phyloP scores from a whole-genome alignment of 345 rosid species.

The Citrus inodora region DNA sequence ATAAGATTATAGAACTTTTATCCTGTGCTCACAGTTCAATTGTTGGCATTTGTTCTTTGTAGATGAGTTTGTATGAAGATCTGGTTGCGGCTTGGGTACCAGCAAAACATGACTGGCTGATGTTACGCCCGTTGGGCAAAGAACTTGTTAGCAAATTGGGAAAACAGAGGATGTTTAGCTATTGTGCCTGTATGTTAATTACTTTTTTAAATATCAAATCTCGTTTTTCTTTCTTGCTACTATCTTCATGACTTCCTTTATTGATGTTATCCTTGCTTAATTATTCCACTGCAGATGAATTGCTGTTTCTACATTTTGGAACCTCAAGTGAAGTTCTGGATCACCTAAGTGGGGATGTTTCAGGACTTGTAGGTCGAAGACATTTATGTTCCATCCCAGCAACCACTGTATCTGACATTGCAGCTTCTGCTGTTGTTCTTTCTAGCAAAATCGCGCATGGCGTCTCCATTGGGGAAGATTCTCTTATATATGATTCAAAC shows the following conservation, averaged over 20 bases:
- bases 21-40: background rate
- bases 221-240: background rate
- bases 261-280: constrained; percentile 9
- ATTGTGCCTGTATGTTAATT: constrained; percentile 68
- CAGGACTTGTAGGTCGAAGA: constrained; percentile 84
- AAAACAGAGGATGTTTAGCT: constrained; percentile 72
- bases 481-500: constrained; percentile 77
- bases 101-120: constrained; percentile 83
- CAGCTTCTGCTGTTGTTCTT: constrained; percentile 81
- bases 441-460: constrained; percentile 85
- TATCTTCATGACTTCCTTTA: background rate
- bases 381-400: constrained; percentile 95
- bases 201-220: background rate
- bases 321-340: constrained; percentile 96
- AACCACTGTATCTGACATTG: constrained; percentile 83
- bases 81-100: constrained; percentile 99
- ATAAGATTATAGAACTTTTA: background rate
- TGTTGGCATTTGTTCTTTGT: constrained; percentile 18
- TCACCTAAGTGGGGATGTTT: constrained; percentile 75
- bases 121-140: constrained; percentile 62
- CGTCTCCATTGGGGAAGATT: constrained; percentile 90
- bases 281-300: constrained; percentile 61
- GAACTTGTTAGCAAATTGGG: constrained; percentile 72
- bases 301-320: constrained; percentile 90
- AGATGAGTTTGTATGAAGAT: constrained; percentile 99